phyloP scores from a whole-genome alignment of 192 early-diverging fungal genomes.

The Dissophora globulifera region DNA sequence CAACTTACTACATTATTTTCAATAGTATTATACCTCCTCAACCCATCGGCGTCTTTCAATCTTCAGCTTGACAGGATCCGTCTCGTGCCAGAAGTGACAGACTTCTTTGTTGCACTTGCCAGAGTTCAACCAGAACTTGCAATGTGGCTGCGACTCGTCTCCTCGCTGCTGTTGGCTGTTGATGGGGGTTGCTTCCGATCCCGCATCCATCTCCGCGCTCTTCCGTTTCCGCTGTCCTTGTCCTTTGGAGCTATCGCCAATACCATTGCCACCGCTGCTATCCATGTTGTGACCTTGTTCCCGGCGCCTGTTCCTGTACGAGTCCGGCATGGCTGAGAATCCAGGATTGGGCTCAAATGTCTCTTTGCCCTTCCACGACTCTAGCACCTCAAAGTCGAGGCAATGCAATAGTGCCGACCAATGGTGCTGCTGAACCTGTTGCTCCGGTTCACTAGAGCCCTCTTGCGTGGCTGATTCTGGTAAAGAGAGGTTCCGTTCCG shows the following conservation, averaged over 20 bases:
- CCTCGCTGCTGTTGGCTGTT: conserved; percentile 6
- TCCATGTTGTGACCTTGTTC: neutral
- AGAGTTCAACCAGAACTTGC: conserved; percentile 52
- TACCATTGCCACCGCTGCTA: too few species aligned
- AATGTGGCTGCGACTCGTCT: conserved; percentile 36
- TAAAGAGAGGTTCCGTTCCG: conserved; percentile 15
- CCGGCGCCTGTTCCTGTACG: neutral
- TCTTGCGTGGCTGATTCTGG: too few species aligned
- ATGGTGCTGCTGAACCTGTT: neutral
- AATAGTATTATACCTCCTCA: conserved; percentile 20
- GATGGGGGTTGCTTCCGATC: too few species aligned
- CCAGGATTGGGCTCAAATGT: conserved; percentile 40
- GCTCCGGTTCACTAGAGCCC: neutral
- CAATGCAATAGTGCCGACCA: conserved; percentile 42
- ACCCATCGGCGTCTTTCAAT: conserved; percentile 39
- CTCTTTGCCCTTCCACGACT: conserved; percentile 33
- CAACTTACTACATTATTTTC: too few species aligned
- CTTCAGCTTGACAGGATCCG: conserved; percentile 31
- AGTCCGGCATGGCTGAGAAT: neutral
- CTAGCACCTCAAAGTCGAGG: conserved; percentile 35
- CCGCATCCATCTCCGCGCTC: neutral
- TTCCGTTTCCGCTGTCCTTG: conserved; percentile 4
- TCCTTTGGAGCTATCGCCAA: neutral
- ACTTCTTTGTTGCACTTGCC: conserved; percentile 44
- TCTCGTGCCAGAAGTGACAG: conserved; percentile 47